Conservation (phyloP, 2,329 filamentous ascomycete species). For the Knoxdaviesia capensis region DNA sequence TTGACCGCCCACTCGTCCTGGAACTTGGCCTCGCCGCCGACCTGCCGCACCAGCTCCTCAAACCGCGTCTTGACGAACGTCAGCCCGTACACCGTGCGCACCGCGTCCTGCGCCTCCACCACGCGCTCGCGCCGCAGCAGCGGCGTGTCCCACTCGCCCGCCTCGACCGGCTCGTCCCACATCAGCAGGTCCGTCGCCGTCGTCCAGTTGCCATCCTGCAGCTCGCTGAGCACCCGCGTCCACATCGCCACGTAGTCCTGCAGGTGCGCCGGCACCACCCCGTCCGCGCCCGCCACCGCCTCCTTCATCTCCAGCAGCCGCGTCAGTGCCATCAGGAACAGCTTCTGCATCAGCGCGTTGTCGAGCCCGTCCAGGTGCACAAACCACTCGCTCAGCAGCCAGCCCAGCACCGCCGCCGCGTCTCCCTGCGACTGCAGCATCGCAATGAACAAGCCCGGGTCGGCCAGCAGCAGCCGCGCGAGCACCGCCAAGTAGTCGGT, state of each 20-base stretch:
- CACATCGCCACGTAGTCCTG: slow-evolving; percentile 61
- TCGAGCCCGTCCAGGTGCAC: slow-evolving; percentile 47
- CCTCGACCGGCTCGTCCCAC: slow-evolving; percentile 17
- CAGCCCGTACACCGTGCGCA: slow-evolving; percentile 45
- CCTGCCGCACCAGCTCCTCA: slow-evolving; percentile 32
- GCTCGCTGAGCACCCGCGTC: slow-evolving; percentile 47
- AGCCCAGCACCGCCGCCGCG: slow-evolving; percentile 33
- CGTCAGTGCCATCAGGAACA: slow-evolving; percentile 54
- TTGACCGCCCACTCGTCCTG: slow-evolving; percentile 50
- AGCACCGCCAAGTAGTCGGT: slow-evolving; percentile 75
- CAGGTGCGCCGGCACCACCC: slow-evolving; percentile 35
- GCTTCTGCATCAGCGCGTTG: slow-evolving; percentile 44
- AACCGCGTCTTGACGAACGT: slow-evolving; percentile 44
- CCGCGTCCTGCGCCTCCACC: slow-evolving; percentile 37
- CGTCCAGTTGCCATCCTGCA: slow-evolving; percentile 35
- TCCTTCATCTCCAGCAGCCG: slow-evolving; percentile 45
- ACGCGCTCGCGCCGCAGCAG: slow-evolving; percentile 32
- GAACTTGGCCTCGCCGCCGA: slow-evolving; percentile 47
- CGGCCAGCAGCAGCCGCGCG: slow-evolving; percentile 55
- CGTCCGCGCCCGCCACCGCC: slow-evolving; percentile 22
- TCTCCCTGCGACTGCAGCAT: slow-evolving; percentile 27
- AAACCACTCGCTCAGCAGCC: slow-evolving; percentile 47
- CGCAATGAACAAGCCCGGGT: slow-evolving; percentile 46
- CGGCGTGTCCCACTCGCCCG: slow-evolving; percentile 33
- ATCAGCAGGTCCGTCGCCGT: slow-evolving; percentile 31